Base-by-base conservation (phyloP, 805 yeast genomes). In the Kuraishia floccosa region DNA sequence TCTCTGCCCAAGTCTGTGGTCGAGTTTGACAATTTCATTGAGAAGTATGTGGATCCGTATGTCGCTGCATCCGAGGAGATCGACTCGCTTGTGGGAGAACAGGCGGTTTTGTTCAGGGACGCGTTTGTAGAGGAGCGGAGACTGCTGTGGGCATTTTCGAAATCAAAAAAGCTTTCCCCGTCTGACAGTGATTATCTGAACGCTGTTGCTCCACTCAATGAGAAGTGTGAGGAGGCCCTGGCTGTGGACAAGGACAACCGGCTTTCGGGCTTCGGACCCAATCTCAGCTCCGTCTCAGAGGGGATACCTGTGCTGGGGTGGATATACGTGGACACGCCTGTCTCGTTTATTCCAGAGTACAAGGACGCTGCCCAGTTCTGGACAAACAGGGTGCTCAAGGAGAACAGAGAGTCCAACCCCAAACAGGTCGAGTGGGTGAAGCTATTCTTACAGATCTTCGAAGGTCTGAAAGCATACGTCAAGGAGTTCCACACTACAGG, bases 291-390 rank as follows among this genome's bases (percentile, higher is more conserved):
- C 2, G 66, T 91, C 25, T 72, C 86, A 17, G 97, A 91, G 50
- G 96, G 95, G 30, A 72, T 81, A 7, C 86, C 95, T 8, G 84
- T 82, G 5, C 63, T 87, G 32, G 94, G 94, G 16, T 91, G 99
- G 99, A 69, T 89, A 38, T 73, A 83, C 13, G 69, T 72, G 5
- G 72, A 66, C 3, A 74, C 84, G 4, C 95, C 96, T 1, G 72
- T 80, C 11, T 72, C 84, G 0, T 70, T 65, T 40, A 68, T 91
- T 34, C 72, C 80, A 3, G 96, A 87, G 40, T 82, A 76, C 57
- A 82, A 79, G 49, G 98, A 91, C 48, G 74, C 93, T 14, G 82
- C 95, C 22, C 89, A 80, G 52, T 91, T 91, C 58, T 91, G 96
- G 86, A 71, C 94, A 8, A 87, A 91, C 58, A 72, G 94, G 44